Percentiles rank a stretch among this genome's conserved stretches.
Evolutionary conservation across 306 rosid species (phyloP).

Genomic region (Quercus parvula): DNA sequence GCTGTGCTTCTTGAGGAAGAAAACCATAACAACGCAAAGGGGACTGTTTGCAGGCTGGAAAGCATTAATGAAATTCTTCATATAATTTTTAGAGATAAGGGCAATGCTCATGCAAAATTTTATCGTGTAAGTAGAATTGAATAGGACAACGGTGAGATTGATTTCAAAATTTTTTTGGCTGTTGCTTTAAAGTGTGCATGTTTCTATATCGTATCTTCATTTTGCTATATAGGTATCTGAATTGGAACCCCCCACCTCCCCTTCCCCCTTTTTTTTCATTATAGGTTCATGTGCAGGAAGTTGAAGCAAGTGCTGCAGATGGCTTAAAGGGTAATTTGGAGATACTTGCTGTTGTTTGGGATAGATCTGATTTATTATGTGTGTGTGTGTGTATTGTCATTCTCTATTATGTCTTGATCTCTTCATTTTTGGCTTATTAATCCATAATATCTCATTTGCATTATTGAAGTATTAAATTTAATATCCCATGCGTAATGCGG

Average conservation of each 20-base stretch:
- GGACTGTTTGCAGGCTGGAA: conserved; percentile 68
- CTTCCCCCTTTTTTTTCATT: neutral
- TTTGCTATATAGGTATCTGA: conserved; percentile 23
- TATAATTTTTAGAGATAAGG: conserved; percentile 55
- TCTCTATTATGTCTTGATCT: neutral
- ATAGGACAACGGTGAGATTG: conserved; percentile 5
- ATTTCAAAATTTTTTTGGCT: conserved; percentile 17
- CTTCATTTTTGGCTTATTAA: neutral
- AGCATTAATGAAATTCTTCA: conserved; percentile 58
- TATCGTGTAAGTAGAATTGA: conserved; percentile 60
- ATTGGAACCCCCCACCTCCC: neutral
- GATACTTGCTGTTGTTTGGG: conserved; percentile 17
- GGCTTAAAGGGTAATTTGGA: conserved; percentile 59
- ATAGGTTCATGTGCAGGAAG: conserved; percentile 86
- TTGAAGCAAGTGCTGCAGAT: conserved; percentile 55
- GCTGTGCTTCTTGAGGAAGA: conserved; percentile 77
- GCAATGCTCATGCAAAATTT: conserved; percentile 63
- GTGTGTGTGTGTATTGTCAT: conserved; percentile 4
- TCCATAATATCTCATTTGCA: neutral
- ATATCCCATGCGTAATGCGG: neutral
- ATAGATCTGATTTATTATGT: neutral
- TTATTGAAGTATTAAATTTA: neutral
- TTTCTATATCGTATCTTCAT: conserved; percentile 13
- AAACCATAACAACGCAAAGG: conserved; percentile 56
- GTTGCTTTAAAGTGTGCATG: conserved; percentile 3